Conservation (phyloP, 257 asterid species). For the Dorcoceras hygrometricum region DNA sequence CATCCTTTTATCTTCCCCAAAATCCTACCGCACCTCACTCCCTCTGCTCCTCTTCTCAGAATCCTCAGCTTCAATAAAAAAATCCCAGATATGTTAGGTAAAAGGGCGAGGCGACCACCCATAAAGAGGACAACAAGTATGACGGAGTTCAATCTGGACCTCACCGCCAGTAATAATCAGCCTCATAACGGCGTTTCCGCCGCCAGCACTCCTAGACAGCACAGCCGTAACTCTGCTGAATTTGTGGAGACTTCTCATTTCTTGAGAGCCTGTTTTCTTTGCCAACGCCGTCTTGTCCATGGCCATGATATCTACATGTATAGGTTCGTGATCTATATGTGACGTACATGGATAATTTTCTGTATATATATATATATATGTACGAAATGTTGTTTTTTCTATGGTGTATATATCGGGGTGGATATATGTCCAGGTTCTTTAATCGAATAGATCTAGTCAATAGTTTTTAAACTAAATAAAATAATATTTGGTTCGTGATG, state of each 20-base stretch:
- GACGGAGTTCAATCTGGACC: constrained; percentile 62
- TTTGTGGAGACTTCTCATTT: constrained; percentile 46
- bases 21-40: constrained; percentile 32
- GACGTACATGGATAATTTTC: too few species aligned
- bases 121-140: constrained; percentile 76
- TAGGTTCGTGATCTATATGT: constrained; percentile 35
- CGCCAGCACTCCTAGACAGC: constrained; percentile 29
- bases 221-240: constrained; percentile 60
- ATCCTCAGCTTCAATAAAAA: constrained; percentile 7
- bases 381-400: too few species aligned
- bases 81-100: constrained; percentile 50
- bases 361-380: neutral
- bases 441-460: too few species aligned
- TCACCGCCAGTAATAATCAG: constrained; percentile 30
- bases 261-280: constrained; percentile 63
- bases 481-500: neutral
- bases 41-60: neutral
- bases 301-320: constrained; percentile 87
- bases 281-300: constrained; percentile 64
- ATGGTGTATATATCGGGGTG: too few species aligned
- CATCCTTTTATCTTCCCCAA: constrained; percentile 50
- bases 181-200: constrained; percentile 32
- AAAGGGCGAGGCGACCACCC: constrained; percentile 61
- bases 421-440: neutral
- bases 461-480: too few species aligned